A percentile compares a stretch with the other conserved stretches of the same genome.
Evolutionary conservation across 352 stramenopile genomes (phyloP).

Genomic region (Globisporangium camurandrum): DNA sequence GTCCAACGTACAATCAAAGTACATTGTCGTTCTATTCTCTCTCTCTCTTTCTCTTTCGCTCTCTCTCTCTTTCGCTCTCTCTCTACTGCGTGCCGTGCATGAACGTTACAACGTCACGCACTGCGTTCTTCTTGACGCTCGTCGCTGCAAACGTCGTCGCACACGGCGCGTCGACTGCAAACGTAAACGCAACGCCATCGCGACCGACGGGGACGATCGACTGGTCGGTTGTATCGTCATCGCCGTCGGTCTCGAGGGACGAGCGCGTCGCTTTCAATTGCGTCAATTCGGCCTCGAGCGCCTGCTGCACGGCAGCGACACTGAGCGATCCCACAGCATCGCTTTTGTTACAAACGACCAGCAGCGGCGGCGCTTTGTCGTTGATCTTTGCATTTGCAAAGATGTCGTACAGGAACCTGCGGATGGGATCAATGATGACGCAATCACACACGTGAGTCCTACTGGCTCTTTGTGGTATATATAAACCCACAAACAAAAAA

Average conservation of each 20-base stretch:
- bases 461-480: too few relatives aligned
- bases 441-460: neutral
- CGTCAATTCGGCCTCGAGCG: constrained; percentile 76
- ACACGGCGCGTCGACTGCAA: constrained; percentile 74
- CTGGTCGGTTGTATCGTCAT: constrained; percentile 69
- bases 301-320: constrained; percentile 39
- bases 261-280: constrained; percentile 83
- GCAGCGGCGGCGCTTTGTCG: constrained; percentile 53
- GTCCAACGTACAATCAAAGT: too few relatives aligned
- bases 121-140: constrained; percentile 59
- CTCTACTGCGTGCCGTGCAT: too few relatives aligned
- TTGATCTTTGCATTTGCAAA: constrained; percentile 83
- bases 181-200: constrained; percentile 65
- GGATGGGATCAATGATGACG: neutral
- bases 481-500: constrained; percentile 1
- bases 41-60: too few relatives aligned
- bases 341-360: constrained; percentile 84
- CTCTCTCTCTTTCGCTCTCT: too few relatives aligned
- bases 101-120: constrained; percentile 59
- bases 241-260: constrained; percentile 76
- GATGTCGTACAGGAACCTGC: constrained; percentile 79
- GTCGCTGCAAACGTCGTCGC: constrained; percentile 66
- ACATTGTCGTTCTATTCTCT: too few relatives aligned
- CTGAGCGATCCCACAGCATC: constrained; percentile 38
- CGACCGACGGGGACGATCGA: constrained; percentile 67